Evolutionary conservation across 164 flowering plant genomes (phyloP).

Genomic region (Pachysandra terminalis): DNA sequence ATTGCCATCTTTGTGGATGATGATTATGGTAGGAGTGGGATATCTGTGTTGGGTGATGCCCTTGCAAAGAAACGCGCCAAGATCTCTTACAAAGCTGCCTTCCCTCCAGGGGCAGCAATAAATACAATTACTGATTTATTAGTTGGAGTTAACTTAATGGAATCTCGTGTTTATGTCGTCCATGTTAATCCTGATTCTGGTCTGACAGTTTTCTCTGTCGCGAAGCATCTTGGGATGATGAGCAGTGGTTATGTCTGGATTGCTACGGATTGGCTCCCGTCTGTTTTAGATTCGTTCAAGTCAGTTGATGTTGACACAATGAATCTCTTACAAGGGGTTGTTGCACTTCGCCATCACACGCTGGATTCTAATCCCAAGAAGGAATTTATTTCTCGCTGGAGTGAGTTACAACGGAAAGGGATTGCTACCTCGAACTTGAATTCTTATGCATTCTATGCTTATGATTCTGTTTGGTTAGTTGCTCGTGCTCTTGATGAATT

Average conservation of each 20-base stretch:
- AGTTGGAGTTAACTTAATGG: conserved; percentile 61
- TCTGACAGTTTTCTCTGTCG: conserved; percentile 49
- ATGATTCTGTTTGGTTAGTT: conserved; percentile 84
- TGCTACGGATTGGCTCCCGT: conserved; percentile 91
- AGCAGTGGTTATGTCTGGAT: conserved; percentile 79
- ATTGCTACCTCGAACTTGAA: conserved; percentile 35
- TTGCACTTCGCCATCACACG: conserved; percentile 71
- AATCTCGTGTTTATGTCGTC: conserved; percentile 77
- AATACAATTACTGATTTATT: conserved; percentile 45
- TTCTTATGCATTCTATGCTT: conserved; percentile 75
- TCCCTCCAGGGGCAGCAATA: conserved; percentile 46
- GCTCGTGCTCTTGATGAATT: conserved; percentile 70
- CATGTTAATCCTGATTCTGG: conserved; percentile 87
- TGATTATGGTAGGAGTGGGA: conserved; percentile 81
- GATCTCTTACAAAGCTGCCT: conserved; percentile 74
- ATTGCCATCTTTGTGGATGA: conserved; percentile 83
- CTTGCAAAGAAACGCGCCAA: conserved; percentile 67
- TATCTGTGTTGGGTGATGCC: conserved; percentile 72
- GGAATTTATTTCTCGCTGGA: conserved; percentile 52
- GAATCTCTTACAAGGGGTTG: conserved; percentile 73
- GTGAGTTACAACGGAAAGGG: conserved; percentile 23
- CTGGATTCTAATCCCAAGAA: conserved; percentile 60
- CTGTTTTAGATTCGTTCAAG: conserved; percentile 56
- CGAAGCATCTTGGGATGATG: conserved; percentile 67
- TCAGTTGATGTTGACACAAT: conserved; percentile 29